A percentile compares a stretch with the other conserved stretches of the same genome.
phyloP scores from a whole-genome alignment of 1,139 yeast genomes.

The Hemisphaericaspora xylofermentans region DNA sequence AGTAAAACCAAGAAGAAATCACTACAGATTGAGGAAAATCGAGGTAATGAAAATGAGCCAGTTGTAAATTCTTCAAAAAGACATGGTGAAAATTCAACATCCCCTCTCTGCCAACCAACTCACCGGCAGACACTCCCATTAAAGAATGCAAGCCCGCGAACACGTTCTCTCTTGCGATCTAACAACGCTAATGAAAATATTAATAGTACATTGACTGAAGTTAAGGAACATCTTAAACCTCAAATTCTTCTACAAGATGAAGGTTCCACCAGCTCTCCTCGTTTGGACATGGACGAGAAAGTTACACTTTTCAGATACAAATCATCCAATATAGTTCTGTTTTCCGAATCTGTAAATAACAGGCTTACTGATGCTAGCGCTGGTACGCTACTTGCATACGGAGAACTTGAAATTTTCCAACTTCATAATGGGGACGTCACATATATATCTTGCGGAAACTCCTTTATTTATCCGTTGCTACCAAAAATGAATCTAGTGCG shows the following conservation, averaged over 20 bases:
- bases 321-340: slow-evolving; percentile 42
- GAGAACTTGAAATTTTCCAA: slow-evolving; percentile 63
- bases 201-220: slow-evolving; percentile 26
- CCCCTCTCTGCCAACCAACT: background rate
- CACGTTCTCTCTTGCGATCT: slow-evolving; percentile 41
- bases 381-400: slow-evolving; percentile 59
- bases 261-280: slow-evolving; percentile 1
- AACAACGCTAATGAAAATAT: slow-evolving; percentile 31
- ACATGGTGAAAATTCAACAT: background rate
- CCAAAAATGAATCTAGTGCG: slow-evolving; percentile 60
- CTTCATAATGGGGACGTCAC: slow-evolving; percentile 63
- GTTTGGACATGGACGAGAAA: slow-evolving; percentile 33
- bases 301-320: slow-evolving; percentile 37
- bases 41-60: background rate
- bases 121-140: slow-evolving; percentile 2
- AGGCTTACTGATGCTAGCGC: slow-evolving; percentile 14
- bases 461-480: slow-evolving; percentile 58
- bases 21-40: background rate
- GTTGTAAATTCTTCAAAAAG: background rate
- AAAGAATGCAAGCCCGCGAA: slow-evolving; percentile 34
- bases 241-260: slow-evolving; percentile 7
- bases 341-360: slow-evolving; percentile 35
- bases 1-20: slow-evolving; percentile 1
- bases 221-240: slow-evolving; percentile 28
- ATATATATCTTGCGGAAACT: slow-evolving; percentile 60